phyloP scores from a whole-genome alignment of 129 eudicot genomes.

The Pulicaria dysenterica region DNA sequence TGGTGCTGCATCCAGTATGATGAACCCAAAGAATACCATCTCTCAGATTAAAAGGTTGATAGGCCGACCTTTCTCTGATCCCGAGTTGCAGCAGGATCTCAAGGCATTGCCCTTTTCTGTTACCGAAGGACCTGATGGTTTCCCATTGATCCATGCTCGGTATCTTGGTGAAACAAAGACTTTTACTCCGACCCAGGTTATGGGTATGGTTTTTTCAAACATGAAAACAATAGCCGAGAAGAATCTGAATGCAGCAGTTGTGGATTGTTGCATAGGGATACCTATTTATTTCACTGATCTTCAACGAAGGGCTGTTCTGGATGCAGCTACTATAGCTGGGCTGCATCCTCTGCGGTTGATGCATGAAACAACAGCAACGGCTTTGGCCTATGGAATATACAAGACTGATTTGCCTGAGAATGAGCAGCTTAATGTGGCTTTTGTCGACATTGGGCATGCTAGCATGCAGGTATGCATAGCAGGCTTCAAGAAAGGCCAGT shows the following conservation, averaged over 20 bases:
- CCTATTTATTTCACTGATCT: conserved; percentile 91
- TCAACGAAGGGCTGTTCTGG: conserved; percentile 85
- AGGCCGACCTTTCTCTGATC: conserved; percentile 77
- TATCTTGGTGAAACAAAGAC: conserved; percentile 81
- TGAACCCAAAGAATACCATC: conserved; percentile 85
- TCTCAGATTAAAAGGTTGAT: conserved; percentile 81
- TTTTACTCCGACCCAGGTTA: conserved; percentile 81
- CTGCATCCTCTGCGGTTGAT: conserved; percentile 81
- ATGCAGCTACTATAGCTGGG: conserved; percentile 94
- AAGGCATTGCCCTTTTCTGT: conserved; percentile 75
- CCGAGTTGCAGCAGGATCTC: conserved; percentile 85
- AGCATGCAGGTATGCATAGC: conserved; percentile 95
- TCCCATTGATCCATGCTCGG: conserved; percentile 68
- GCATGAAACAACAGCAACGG: conserved; percentile 96
- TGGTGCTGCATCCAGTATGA: conserved; percentile 91
- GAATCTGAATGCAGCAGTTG: conserved; percentile 85
- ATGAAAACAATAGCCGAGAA: conserved; percentile 83
- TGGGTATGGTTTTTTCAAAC: conserved; percentile 87
- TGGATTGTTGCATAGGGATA: conserved; percentile 90
- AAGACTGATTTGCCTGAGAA: conserved; percentile 93
- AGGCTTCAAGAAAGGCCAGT: conserved; percentile 90
- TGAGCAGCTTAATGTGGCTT: conserved; percentile 81
- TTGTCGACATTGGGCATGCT: conserved; percentile 93
- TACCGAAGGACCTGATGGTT: conserved; percentile 90
- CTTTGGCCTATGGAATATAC: conserved; percentile 93